Conservation (phyloP, 441 rosid genomes). For the Theobroma grandiflorum region DNA sequence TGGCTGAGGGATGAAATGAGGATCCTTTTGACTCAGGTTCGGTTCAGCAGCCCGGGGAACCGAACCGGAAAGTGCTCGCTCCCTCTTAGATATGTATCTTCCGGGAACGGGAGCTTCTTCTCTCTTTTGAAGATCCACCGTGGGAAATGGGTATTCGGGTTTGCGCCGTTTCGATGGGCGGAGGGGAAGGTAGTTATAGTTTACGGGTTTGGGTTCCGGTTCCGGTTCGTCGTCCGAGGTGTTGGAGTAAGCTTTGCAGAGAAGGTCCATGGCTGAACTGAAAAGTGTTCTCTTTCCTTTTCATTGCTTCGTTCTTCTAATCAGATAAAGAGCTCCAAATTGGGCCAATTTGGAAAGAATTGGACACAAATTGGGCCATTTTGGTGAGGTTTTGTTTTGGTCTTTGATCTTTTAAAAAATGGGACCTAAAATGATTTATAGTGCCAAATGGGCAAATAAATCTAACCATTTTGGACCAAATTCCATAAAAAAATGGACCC, state of each 20-base stretch:
- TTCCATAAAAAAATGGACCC: neutral
- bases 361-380: neutral
- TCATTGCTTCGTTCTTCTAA: neutral
- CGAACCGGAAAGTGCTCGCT: constrained; percentile 51
- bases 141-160: constrained; percentile 23
- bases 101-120: constrained; percentile 57
- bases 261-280: constrained; percentile 54
- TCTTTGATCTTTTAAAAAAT: neutral
- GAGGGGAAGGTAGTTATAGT: neutral
- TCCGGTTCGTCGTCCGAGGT: constrained; percentile 52
- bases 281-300: neutral
- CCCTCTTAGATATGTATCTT: constrained; percentile 75
- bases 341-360: neutral
- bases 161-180: constrained; percentile 43
- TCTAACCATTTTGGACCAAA: neutral
- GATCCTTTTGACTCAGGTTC: constrained; percentile 19
- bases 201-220: neutral
- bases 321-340: neutral
- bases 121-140: neutral
- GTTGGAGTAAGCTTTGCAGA: constrained; percentile 54
- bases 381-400: neutral
- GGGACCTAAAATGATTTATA: too few relatives aligned
- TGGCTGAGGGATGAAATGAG: constrained; percentile 30
- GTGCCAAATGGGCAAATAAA: neutral
- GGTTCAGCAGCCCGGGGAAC: constrained; percentile 28